Base-by-base conservation (phyloP, 768 basidiomycete genomes). In the Leccinum rimulosum region DNA sequence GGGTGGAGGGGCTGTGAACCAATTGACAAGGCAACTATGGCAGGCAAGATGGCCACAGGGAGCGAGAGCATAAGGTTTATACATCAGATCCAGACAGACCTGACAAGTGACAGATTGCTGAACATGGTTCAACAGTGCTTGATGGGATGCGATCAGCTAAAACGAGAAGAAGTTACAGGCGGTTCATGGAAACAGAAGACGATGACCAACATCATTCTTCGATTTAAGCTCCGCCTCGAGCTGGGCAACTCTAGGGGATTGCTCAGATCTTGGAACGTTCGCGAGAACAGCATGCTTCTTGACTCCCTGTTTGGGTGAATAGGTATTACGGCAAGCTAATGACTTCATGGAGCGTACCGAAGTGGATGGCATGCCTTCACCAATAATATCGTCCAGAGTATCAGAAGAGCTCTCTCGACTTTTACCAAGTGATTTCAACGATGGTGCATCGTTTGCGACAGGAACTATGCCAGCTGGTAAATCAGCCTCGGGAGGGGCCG, bases 1-100 rank as follows among this genome's bases (percentile, higher is more conserved):
- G 3, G 68, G 52, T 9, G 72, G 73, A 27, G 77, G 69, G 36
- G 80, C 78, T 4, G 81, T 85, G 71, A 93, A 93, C 91, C 91
- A 93, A 35, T 80, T 79, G 17, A 92, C 79, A 11, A 93, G 84
- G 66, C 91, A 91, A 15, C 73, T 68, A 59, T 91, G 82, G 65
- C 89, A 92, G 3, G 83, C 83, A 51, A 88, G 76, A 61, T 91
- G 89, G 5, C 90, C 89, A 58, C 89, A 92, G 1, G 89, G 89
- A 0, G 87, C 80, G 19, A 91, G 82, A 0, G 88, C 84, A 62
- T 83, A 92, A 0, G 91, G 89, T 62, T 82, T 83, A 69, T 87
- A 78, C 70, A 93, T 77, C 25, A 89, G 75, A 64, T 91, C 89
- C 28, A 91, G 76, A 67, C 91, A 93, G 61, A 93, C 86, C 70